These are phyloP conservation scores for Phytophthora foliorum DNA, from an alignment of 352 stramenopile species.

Conservation along the genomic window DNA sequence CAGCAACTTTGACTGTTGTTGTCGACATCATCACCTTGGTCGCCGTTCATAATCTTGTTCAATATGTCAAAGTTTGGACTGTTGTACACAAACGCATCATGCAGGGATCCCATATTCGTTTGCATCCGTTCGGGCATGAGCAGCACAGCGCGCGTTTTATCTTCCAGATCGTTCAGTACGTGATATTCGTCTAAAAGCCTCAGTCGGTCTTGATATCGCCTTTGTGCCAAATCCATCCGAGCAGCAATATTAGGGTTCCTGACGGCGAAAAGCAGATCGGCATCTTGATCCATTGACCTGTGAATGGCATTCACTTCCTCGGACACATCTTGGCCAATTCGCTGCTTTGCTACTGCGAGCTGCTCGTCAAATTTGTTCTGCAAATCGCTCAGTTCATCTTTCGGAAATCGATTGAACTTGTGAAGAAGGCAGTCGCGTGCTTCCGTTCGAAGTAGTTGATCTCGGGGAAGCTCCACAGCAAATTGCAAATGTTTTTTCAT, in stretches of 20 bases:
- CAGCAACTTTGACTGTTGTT: background rate
- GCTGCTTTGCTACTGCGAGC: background rate
- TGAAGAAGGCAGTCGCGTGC: constrained; percentile 8
- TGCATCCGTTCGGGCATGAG: constrained; percentile 26
- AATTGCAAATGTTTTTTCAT: constrained; percentile 7
- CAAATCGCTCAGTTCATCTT: constrained; percentile 7
- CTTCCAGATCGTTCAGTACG: background rate
- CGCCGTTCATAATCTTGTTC: constrained; percentile 1
- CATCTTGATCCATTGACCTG: background rate
- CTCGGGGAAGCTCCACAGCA: background rate
- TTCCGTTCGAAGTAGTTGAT: background rate
- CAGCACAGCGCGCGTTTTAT: background rate
- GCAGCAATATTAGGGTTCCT: background rate
- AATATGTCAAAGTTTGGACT: constrained; percentile 5
- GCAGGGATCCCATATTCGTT: constrained; percentile 14
- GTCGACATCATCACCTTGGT: background rate
- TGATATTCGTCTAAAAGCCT: background rate
- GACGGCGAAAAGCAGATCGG: constrained; percentile 23
- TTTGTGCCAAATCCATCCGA: constrained; percentile 2
- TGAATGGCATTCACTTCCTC: background rate
- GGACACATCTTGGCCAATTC: background rate
- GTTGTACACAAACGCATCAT: background rate
- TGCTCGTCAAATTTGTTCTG: background rate
- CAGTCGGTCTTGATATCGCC: background rate
- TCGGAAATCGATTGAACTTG: constrained; percentile 10